Evolutionary conservation across 192 early-diverging fungal species (phyloP).

Genomic region (Mortierella hygrophila): DNA sequence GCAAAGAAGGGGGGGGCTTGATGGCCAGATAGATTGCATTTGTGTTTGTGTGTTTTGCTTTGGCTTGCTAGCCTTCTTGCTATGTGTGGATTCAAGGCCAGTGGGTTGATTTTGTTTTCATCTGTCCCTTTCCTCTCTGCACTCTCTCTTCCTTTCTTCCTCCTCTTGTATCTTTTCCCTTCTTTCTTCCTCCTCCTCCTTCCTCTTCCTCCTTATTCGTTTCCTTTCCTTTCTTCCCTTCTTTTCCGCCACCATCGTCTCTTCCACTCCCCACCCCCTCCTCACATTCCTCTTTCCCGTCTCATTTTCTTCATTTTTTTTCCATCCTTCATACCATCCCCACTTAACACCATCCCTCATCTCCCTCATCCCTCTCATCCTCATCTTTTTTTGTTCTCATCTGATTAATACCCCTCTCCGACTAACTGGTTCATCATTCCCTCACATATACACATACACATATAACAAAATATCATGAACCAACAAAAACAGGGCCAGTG

Average conservation of each 20-base stretch:
- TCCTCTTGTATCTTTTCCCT: neutral
- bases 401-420: neutral
- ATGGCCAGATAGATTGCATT: neutral
- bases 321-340: neutral
- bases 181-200: neutral
- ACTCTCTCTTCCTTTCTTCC: neutral
- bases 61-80: neutral
- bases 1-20: neutral
- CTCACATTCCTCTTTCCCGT: neutral
- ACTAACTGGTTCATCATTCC: neutral
- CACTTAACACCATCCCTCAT: neutral
- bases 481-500: slow-evolving; percentile 29
- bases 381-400: neutral
- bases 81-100: neutral
- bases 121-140: neutral
- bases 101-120: neutral
- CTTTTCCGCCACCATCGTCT: neutral
- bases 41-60: neutral
- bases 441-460: neutral
- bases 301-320: neutral
- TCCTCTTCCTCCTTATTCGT: neutral
- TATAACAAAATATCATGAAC: slow-evolving; percentile 6
- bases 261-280: neutral
- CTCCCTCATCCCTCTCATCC: neutral
- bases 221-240: neutral